Evolutionary conservation across 2,329 filamentous ascomycete species (phyloP), one percentile per base, ranked within the genome.

Genomic region (Cadophora gregata): DNA sequence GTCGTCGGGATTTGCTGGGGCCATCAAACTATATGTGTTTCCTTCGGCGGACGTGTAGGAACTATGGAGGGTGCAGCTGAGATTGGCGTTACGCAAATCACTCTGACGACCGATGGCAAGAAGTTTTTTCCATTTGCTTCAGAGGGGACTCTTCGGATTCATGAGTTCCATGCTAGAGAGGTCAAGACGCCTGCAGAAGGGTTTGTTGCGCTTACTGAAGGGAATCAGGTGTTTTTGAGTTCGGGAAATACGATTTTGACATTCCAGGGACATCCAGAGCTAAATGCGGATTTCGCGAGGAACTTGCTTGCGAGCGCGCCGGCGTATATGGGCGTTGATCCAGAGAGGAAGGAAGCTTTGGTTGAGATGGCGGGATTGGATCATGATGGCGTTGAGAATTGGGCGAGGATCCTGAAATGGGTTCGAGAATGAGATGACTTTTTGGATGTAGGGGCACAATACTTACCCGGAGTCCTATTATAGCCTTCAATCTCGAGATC

Each of bases 261-360:
- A 0, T 80, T 83, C 51, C 81, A 83, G 67, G 80, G 80, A 0
- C 81, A 83, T 64, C 81, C 81, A 0, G 81, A 82, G 70, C 79
- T 83, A 71, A 78, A 81, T 62, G 75, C 74, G 7, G 74, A 74
- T 42, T 77, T 80, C 21, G 80, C 80, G 4, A 79, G 77, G 63
- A 73, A 78, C 58, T 70, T 81, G 66, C 70, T 82, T 56, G 59
- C 42, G 5, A 77, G 81, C 63, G 69, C 78, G 1, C 67, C 72
- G 38, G 70, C 76, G 4, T 81, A 80, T 79, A 80, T 77, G 67
- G 77, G 77, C 3, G 75, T 78, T 36, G 77, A 78, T 29, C 68
- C 74, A 29, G 75, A 74, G 59, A 73, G 74, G 12, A 75, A 77
- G 66, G 72, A 71, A 3, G 63, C 63, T 5, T 68, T 80, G 1